Evolutionary conservation across 257 asterid species (phyloP).

Genomic region (Solanum virginianum): DNA sequence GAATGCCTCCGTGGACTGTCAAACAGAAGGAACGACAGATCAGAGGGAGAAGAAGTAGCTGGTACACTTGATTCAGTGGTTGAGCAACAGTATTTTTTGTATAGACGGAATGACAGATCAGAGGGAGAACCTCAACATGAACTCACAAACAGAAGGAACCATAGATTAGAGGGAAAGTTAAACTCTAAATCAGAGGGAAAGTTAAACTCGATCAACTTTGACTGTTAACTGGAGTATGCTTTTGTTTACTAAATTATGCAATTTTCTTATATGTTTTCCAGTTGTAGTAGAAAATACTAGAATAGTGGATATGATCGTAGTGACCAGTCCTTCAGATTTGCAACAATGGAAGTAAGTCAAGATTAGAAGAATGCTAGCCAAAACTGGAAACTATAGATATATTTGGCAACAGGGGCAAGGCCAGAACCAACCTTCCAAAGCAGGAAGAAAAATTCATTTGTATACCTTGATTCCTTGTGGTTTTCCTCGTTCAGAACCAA

Average conservation of each 20-base stretch:
- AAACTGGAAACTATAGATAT: not conserved
- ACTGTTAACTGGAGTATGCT: slow-evolving; percentile 24
- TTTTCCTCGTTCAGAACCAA: slow-evolving; percentile 20
- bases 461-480: slow-evolving; percentile 48
- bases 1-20: not conserved
- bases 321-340: not conserved
- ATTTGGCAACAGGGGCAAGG: not conserved
- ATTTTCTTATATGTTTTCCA: not conserved
- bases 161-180: too few species aligned
- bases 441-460: slow-evolving; percentile 12
- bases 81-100: too few species aligned
- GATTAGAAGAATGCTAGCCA: not conserved
- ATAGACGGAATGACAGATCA: not conserved
- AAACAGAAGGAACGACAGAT: too few species aligned
- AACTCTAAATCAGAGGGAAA: slow-evolving; percentile 8
- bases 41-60: too few species aligned
- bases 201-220: slow-evolving; percentile 36
- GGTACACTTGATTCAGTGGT: too few species aligned
- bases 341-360: not conserved
- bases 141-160: slow-evolving; percentile 12
- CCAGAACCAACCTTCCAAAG: not conserved
- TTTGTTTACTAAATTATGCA: not conserved
- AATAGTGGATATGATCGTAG: not conserved
- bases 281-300: not conserved
- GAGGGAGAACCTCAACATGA: slow-evolving; percentile 9